phyloP scores from a whole-genome alignment of 306 rosid genomes.

The Vachellia collinsii region DNA sequence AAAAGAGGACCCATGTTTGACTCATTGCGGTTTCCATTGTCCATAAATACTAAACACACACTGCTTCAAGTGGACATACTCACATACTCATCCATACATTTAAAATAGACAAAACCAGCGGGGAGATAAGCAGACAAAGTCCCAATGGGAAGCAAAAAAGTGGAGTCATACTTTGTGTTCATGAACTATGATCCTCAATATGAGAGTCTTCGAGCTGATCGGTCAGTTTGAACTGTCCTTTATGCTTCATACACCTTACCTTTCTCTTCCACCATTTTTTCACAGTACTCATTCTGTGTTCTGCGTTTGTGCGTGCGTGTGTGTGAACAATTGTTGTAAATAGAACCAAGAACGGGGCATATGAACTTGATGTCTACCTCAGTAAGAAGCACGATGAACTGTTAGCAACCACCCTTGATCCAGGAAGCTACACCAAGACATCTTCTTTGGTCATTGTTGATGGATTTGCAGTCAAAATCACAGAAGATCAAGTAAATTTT shows the following conservation, averaged over 20 bases:
- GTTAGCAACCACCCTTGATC: slow-evolving; percentile 58
- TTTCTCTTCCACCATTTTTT: not conserved
- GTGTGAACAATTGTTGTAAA: not conserved
- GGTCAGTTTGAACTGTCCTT: slow-evolving; percentile 42
- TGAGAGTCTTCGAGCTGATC: slow-evolving; percentile 69
- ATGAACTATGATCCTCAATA: slow-evolving; percentile 90
- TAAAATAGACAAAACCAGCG: slow-evolving; percentile 1
- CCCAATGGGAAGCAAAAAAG: slow-evolving; percentile 52
- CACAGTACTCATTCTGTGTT: not conserved
- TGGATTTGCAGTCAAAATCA: slow-evolving; percentile 76
- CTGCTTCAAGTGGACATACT: not conserved
- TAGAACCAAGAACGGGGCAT: slow-evolving; percentile 55
- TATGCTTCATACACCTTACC: not conserved
- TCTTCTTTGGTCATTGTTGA: slow-evolving; percentile 84
- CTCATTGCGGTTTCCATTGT: slow-evolving; percentile 17
- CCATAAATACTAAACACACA: slow-evolving; percentile 44
- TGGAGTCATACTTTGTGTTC: slow-evolving; percentile 79
- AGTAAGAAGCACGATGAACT: slow-evolving; percentile 82
- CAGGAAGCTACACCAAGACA: slow-evolving; percentile 71
- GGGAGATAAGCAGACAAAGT: slow-evolving; percentile 19
- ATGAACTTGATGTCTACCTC: slow-evolving; percentile 73
- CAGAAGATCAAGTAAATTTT: slow-evolving; percentile 62
- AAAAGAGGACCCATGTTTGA: slow-evolving; percentile 22
- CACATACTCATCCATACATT: not conserved
- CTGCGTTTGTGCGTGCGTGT: not conserved